Conservation (phyloP, 75 land plant species). For the Chamaecyparis obtusa region DNA sequence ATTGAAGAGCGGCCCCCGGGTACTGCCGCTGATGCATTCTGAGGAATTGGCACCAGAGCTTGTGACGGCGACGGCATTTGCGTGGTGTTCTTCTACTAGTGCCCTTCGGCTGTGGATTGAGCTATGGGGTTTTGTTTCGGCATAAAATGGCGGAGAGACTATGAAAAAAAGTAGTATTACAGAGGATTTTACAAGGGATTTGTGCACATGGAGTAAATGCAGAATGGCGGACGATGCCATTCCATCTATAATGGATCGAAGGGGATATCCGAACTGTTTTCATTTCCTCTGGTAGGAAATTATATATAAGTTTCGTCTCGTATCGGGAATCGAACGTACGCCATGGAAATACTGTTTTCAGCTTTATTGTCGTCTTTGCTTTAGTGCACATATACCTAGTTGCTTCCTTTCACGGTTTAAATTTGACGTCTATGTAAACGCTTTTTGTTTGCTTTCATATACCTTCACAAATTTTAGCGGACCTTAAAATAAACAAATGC, state of each 20-base stretch:
- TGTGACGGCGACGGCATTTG: not conserved
- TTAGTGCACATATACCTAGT: too few species aligned
- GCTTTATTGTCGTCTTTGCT: too few species aligned
- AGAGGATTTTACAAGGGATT: not conserved
- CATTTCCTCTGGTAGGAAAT: too few species aligned
- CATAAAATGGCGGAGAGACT: not conserved
- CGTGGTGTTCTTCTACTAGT: not conserved
- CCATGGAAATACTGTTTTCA: too few species aligned
- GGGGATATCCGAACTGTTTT: too few species aligned
- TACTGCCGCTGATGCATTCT: conserved; percentile 2
- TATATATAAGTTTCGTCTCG: too few species aligned
- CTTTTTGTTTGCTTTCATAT: too few species aligned
- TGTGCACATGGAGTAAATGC: not conserved
- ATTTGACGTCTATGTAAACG: too few species aligned
- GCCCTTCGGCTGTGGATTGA: not conserved
- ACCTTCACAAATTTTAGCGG: too few species aligned
- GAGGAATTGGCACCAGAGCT: not conserved
- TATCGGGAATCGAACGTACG: too few species aligned
- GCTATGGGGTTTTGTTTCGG: not conserved
- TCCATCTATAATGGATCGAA: not conserved
- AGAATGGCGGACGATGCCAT: not conserved
- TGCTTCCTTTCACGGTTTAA: too few species aligned
- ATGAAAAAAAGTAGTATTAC: not conserved
- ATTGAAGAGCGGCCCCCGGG: conserved; percentile 43
- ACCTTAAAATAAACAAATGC: too few species aligned